Percentiles rank a stretch among this genome's conserved stretches.
phyloP scores from a whole-genome alignment of 2,329 filamentous ascomycete species.

The Ceratocystis harringtonii region DNA sequence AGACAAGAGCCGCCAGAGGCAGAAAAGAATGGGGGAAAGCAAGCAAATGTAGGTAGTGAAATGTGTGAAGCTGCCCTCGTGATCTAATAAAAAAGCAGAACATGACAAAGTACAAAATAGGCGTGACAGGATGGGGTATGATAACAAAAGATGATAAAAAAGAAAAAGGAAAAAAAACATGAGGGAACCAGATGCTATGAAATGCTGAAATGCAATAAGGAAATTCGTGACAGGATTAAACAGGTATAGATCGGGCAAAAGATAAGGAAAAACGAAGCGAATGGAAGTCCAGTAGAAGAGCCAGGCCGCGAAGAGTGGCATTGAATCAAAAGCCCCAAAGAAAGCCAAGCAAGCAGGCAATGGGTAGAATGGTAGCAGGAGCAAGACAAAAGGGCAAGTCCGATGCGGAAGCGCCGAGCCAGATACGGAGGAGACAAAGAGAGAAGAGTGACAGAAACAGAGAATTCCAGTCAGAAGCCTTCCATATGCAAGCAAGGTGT shows the following conservation, averaged over 20 bases:
- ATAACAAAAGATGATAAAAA: not conserved
- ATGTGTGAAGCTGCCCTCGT: constrained; percentile 4
- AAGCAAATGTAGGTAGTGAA: not conserved
- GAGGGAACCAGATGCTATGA: constrained; percentile 7
- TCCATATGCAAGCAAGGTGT: not conserved
- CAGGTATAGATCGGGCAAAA: constrained; percentile 6
- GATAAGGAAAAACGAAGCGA: not conserved
- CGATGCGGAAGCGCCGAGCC: not conserved
- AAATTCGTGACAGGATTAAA: constrained; percentile 8
- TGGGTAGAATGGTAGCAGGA: no score
- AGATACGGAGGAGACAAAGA: not conserved
- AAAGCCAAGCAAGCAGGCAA: not conserved
- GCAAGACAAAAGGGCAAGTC: not conserved
- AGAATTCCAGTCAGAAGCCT: not conserved
- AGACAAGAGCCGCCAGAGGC: not conserved
- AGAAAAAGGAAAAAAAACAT: not conserved
- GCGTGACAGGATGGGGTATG: constrained; percentile 6
- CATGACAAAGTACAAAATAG: constrained; percentile 3
- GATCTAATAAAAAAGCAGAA: constrained; percentile 1
- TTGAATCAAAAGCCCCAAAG: not conserved
- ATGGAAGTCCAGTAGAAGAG: not conserved
- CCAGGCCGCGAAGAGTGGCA: constrained; percentile 4
- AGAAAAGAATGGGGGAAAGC: not conserved
- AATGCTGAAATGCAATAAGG: not conserved
- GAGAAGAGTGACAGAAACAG: not conserved